Evolutionary conservation across 2,329 filamentous ascomycete genomes (phyloP), one percentile per base, ranked within the genome.

Genomic region (Alternaria longipes): DNA sequence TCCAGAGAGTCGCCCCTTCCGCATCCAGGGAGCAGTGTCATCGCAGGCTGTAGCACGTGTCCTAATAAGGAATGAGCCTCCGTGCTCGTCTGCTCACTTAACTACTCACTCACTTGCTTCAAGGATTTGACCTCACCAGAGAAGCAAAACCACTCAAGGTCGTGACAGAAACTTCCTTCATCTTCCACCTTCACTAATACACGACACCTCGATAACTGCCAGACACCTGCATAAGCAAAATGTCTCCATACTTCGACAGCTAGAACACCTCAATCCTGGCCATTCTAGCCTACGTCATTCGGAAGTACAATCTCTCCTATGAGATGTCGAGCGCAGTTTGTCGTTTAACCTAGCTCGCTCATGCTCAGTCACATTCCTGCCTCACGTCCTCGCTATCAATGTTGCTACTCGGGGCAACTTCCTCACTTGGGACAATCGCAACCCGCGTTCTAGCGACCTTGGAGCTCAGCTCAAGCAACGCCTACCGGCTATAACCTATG

Each of bases 271-370:
- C 81, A n/a, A 69, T 84, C 60, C 67, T 83, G 60, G 79, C 78
- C 44, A 81, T 84, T 44, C 81, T 81, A 1, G 73, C 76, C 61
- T 83, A 82, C 74, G 81, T 80, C 68, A 55, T 78, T 61, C 61
- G 60, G 54, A 56, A 6, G 56, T 47, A 49, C 34, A 22, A 4
- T 4, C 42, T 38, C 68, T 36, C 12, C 14, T 36, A 16, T 36
- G 1, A 14, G 5, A 14, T 6, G 32, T 16, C 12, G 4, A 36
- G 5, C 14, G 11, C 32, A 14, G 5, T 36, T 36, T 36, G 5
- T 36, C 32, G 32, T 36, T 36, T 16, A 36, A 36, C 14, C 11
- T 36, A 36, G 32, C 32, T 36, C 32, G 5, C 32, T 5, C 8
- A 30, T 30, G 28, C 28, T 1, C 28, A 30, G 28, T 30, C 28